Base-by-base conservation (phyloP, 2,329 filamentous ascomycete species). In the Pseudogymnoascus sp. region DNA sequence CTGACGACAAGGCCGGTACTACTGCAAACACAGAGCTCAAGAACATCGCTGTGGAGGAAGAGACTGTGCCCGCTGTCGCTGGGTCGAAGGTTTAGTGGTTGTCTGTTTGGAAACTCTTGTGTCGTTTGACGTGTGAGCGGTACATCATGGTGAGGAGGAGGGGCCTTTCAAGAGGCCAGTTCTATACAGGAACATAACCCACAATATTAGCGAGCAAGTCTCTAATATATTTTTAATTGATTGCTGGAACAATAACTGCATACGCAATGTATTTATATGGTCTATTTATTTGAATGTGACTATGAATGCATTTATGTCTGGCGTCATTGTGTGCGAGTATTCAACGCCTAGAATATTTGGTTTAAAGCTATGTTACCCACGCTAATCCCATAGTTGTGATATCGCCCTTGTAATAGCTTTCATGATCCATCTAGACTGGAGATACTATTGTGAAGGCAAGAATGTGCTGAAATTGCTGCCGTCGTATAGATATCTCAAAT, bases 1-100 rank as follows among this genome's bases (percentile, higher is more conserved):
- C 70, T 63, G 21, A 68, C 3, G 69, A 71, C 46, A 66, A 67
- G 40, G 69, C 65, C 34, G 46, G 46, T 16, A 12, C 46, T 56
- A 34, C 25, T 34, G 46, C 25, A 2, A 31, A 53, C 14, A 56
- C 46, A 4, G 46, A 56, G 46, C 46, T 53, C n/a, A 53, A 31
- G 25, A 23, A 16, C 14, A 16, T 53, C n/a, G 25, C 23, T 3
- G n/a, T 16, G 25, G 46, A 53, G 3, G 23, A n/a, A 31, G 25
- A 18, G 23, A 16, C 23, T 16, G 14, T 8, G 3, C 14, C 44
- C 23, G 23, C 44, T 53, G 14, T 12, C 4, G 46, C 25, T 12
- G 25, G 25, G 25, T 56, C 46, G 14, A 56, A 56, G 46, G 46
- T 56, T 18, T 56, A 56, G n/a, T 16, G n/a, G 8, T 31, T 12